Base-by-base conservation (phyloP, 2,329 filamentous ascomycete genomes). In the Aspergillus sp. region DNA sequence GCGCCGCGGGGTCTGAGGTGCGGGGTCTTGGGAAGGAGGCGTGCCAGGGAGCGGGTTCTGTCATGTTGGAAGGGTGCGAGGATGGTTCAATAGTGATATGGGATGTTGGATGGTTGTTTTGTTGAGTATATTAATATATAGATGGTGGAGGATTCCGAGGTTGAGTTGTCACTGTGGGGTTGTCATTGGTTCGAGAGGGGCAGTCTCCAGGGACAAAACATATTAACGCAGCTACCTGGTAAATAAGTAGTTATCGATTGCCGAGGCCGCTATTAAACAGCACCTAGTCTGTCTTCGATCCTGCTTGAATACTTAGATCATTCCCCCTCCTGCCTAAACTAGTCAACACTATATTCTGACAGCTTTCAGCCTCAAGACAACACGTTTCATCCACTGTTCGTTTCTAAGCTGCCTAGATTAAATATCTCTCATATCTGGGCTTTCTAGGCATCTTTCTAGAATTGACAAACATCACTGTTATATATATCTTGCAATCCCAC, bases 1-100 rank as follows among this genome's bases (percentile, higher is more conserved):
- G 61, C 5, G 63, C 59, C 3, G 67, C 53, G 3, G 68, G 68
- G 0, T 59, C 55, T n/a, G 61, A 67, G 52, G 61, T 67, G 50
- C 61, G 70, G 4, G 77, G 76, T 1, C 66, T 57, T 5, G 77
- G 77, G 58, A 73, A 79, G 7, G 71, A 68, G 19, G 73, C 72
- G 48, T 79, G 68, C 77, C 77, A 79, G 31, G 53, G 57, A 6
- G 24, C 19, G n/a, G 47, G 40, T n/a, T 37, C 31, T 21, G 48
- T 15, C 31, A 47, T 54, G 33, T 35, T 47, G 44, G 37, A 11
- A 6, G 14, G 19, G 7, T 33, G 5, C 9, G 47, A 21, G 0
- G 17, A 17, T 37, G 17, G 17, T 35, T 19, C 9, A 37, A 17
- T 7, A 15, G 27, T 14, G 14, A 21, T 40, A 55, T 14, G 24